Evolutionary conservation across 2,329 filamentous ascomycete genomes (phyloP).

Genomic region (Dryadomyces quercus-mongolicae): DNA sequence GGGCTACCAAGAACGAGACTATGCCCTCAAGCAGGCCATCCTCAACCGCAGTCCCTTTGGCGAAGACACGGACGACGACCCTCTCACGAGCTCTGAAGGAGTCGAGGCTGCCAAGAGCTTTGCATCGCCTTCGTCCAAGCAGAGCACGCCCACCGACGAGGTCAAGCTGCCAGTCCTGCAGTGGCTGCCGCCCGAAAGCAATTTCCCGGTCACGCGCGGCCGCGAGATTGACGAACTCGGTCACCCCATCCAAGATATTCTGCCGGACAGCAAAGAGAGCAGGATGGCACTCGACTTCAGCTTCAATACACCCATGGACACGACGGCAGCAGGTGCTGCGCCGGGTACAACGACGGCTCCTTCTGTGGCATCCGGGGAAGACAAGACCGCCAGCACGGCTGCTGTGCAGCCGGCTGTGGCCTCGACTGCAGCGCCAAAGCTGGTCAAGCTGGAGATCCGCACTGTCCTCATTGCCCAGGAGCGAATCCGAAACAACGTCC

Average conservation of each 20-base stretch:
- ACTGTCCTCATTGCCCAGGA: slow-evolving; percentile 8
- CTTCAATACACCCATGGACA: not conserved
- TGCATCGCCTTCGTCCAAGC: too few species aligned
- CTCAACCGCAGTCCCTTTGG: slow-evolving; percentile 1
- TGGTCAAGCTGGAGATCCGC: slow-evolving; percentile 8
- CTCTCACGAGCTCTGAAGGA: not conserved
- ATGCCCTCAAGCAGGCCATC: not conserved
- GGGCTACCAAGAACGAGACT: slow-evolving; percentile 3
- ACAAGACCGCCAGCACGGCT: not conserved
- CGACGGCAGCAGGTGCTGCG: not conserved
- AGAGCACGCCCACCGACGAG: not conserved
- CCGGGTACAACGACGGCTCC: not conserved
- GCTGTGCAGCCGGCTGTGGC: not conserved
- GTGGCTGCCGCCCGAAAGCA: not conserved
- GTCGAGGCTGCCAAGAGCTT: too few species aligned
- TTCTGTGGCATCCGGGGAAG: too few species aligned
- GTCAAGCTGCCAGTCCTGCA: not conserved
- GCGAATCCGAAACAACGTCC: slow-evolving; percentile 3
- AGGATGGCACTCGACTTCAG: not conserved
- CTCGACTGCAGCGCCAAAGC: not conserved
- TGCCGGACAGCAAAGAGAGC: not conserved
- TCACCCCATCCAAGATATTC: not conserved
- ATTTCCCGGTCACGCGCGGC: not conserved
- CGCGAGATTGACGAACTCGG: slow-evolving; percentile 3
- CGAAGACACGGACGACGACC: not conserved